Evolutionary conservation across 1,139 yeast genomes (phyloP).

Genomic region (Protomyces lactucae-debilis): DNA sequence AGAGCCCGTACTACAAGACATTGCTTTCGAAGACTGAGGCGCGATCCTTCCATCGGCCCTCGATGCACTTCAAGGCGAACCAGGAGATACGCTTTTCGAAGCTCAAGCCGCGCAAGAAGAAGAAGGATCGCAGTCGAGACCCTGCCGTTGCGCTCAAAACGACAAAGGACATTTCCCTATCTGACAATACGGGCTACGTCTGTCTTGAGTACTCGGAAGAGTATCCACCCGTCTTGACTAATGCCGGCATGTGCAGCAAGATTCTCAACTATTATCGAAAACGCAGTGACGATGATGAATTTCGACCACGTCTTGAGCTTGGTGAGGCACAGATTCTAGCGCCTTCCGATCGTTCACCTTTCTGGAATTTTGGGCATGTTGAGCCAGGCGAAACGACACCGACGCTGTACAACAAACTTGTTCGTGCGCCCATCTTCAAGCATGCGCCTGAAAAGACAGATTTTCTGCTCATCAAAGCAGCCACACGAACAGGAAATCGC

Average conservation of each 20-base stretch:
- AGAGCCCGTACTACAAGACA: constrained; percentile 87
- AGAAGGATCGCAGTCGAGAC: constrained; percentile 75
- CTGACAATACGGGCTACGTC: constrained; percentile 75
- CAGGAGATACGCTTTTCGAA: constrained; percentile 70
- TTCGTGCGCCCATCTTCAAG: constrained; percentile 86
- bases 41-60: constrained; percentile 76
- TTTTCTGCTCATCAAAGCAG: constrained; percentile 70
- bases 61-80: constrained; percentile 71
- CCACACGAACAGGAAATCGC: constrained; percentile 47
- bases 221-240: constrained; percentile 72
- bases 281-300: constrained; percentile 69
- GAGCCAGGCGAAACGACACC: constrained; percentile 94
- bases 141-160: constrained; percentile 45
- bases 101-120: constrained; percentile 72
- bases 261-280: constrained; percentile 89
- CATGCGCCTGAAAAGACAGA: constrained; percentile 79
- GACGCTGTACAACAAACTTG: constrained; percentile 82
- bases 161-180: constrained; percentile 71
- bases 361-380: constrained; percentile 97
- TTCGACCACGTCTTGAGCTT: constrained; percentile 79
- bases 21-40: constrained; percentile 62
- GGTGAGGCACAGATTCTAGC: constrained; percentile 97
- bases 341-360: constrained; percentile 91
- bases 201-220: constrained; percentile 90
- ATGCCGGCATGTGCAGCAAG: constrained; percentile 95